These are phyloP conservation scores for Heterobasidion irregulare DNA, from an alignment of 1,284 basidiomycete species.

Conservation along the genomic window DNA sequence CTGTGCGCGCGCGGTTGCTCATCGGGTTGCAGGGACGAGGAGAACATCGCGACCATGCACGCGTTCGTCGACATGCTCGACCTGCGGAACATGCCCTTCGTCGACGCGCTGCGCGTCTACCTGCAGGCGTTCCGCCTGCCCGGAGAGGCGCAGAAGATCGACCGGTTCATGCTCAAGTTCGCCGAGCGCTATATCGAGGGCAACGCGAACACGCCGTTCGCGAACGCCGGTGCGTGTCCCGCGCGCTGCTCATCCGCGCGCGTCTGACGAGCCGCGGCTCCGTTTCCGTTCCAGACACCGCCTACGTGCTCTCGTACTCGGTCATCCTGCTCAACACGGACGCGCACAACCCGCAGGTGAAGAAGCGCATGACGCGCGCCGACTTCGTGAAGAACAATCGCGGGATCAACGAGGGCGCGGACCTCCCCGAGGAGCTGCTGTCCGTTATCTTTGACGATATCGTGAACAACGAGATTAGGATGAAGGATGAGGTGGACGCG, in stretches of 20 bases:
- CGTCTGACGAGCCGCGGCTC: neutral
- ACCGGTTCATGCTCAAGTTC: constrained; percentile 98
- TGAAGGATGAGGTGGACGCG: no score
- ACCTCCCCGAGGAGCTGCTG: no score
- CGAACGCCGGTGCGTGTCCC: constrained; percentile 59
- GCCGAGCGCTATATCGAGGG: constrained; percentile 90
- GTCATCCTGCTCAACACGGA: constrained; percentile 95
- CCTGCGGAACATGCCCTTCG: constrained; percentile 74
- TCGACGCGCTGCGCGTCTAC: constrained; percentile 82
- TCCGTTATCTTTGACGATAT: no score
- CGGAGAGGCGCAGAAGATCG: constrained; percentile 95
- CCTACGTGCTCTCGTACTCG: constrained; percentile 90
- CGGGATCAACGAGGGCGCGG: no score
- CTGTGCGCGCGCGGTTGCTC: constrained; percentile 5
- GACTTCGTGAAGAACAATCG: no score
- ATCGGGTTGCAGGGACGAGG: constrained; percentile 62
- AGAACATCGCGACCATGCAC: constrained; percentile 90
- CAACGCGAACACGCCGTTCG: constrained; percentile 77
- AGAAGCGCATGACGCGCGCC: no score
- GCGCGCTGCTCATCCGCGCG: neutral
- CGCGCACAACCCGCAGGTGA: constrained; percentile 90
- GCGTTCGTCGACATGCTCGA: constrained; percentile 91
- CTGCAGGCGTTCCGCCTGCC: constrained; percentile 92
- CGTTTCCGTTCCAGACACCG: constrained; percentile 55
- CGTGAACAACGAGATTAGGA: no score